phyloP scores from a whole-genome alignment of 2,329 filamentous ascomycete species.

The Byssochlamys sp. region DNA sequence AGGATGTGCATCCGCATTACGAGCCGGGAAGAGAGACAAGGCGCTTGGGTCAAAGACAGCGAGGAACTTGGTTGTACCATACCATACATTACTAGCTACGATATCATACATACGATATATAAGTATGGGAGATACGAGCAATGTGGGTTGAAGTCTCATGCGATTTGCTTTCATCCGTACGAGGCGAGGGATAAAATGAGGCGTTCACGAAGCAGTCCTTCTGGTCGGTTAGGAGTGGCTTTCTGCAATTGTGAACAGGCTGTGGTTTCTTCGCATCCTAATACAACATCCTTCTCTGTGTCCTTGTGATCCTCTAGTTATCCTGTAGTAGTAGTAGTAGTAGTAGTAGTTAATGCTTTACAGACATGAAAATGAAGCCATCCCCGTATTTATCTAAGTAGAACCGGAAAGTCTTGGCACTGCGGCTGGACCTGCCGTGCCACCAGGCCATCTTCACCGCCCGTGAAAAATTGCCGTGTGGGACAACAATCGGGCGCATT shows the following conservation, averaged over 20 bases:
- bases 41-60: not conserved
- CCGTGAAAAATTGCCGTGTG: constrained; percentile 4
- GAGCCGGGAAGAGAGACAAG: not conserved
- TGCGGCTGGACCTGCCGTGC: constrained; percentile 5
- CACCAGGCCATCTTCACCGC: constrained; percentile 1
- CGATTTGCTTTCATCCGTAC: not conserved
- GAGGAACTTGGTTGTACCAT: not conserved
- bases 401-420: not conserved
- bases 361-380: not conserved
- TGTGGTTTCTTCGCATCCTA: not conserved
- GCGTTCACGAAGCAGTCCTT: not conserved
- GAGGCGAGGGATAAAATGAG: not conserved
- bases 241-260: not conserved
- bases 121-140: not conserved
- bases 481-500: constrained; percentile 1
- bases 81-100: not conserved
- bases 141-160: not conserved
- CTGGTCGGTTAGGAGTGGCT: not conserved
- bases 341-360: too few relatives aligned
- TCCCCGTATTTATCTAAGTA: not conserved
- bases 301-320: not conserved
- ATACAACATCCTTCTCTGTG: not conserved
- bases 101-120: not conserved
- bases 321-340: too few relatives aligned
- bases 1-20: not conserved